Percentiles rank a stretch among this genome's conserved stretches.
These are phyloP conservation scores for Fusarium denticulatum DNA, from an alignment of 2,329 filamentous ascomycete genomes.

Conservation along the genomic window DNA sequence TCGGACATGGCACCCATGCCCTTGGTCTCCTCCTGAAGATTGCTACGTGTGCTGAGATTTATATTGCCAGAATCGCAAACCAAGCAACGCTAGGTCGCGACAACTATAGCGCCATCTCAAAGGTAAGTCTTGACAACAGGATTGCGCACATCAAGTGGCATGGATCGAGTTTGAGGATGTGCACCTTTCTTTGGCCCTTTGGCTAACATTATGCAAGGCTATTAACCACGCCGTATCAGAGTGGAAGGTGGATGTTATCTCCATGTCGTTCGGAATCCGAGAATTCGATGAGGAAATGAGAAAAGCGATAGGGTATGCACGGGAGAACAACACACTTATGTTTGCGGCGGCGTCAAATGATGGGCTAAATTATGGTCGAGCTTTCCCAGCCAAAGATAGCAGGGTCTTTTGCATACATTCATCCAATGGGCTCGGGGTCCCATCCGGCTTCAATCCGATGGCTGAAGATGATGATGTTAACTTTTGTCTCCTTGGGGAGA, in stretches of 20 bases:
- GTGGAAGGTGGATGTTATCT: neutral
- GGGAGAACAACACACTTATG: neutral
- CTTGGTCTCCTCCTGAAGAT: neutral
- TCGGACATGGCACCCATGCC: neutral
- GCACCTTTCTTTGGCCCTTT: neutral
- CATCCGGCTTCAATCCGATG: constrained; percentile 15
- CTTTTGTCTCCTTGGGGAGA: constrained; percentile 7
- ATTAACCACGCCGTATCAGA: neutral
- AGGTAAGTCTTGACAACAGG: neutral
- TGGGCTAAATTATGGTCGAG: neutral
- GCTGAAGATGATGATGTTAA: neutral
- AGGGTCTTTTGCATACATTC: constrained; percentile 26
- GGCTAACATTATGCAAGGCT: neutral
- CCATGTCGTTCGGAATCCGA: constrained; percentile 14
- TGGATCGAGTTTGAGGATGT: neutral
- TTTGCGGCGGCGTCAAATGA: constrained; percentile 25
- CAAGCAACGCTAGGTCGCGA: neutral
- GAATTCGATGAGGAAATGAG: neutral
- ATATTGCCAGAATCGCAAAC: neutral
- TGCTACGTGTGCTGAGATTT: neutral
- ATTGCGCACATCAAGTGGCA: neutral
- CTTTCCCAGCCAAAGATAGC: constrained; percentile 11
- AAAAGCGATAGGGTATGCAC: neutral
- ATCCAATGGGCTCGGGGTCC: constrained; percentile 3
- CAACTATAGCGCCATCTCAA: neutral